Evolutionary conservation across 805 yeast genomes (phyloP), one percentile per base, ranked within the genome.

Genomic region (Candida maesae): DNA sequence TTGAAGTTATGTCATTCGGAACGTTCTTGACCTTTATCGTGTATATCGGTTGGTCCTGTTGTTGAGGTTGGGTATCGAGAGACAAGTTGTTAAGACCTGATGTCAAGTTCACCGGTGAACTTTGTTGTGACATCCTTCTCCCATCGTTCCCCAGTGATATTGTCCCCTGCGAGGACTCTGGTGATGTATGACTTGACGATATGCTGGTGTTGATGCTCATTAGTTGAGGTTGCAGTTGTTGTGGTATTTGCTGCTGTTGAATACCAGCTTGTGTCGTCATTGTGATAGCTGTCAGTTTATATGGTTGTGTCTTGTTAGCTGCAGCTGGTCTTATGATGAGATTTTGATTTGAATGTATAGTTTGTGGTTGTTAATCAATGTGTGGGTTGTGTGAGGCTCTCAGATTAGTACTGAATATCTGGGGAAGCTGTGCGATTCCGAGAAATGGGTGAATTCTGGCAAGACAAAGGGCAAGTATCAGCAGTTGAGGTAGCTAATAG

Each of bases 1-100:
- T 73, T 26, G 70, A 49, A 2, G 84, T 60, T 21, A 84, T 65
- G 61, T 84, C 88, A 4, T 62, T 50, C 8, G 95, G 93, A 11
- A 81, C 55, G 53, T 81, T 81, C 50, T 67, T 66, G 37, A 84
- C 55, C 45, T 65, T 69, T 33, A 79, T 50, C 11, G 60, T 54
- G 36, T 53, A 60, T 4, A 40, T 17, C 17, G 39, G 36, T 23
- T 36, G 42, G 4, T 21, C 20, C 4, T 36, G 39, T 5, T 30
- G 45, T 30, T 31, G 42, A 5, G 23, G 36, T 16, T 30, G 36
- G 15, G 39, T 33, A 6, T 38, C 44, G 20, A 41, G 32, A 24
- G 56, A 46, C 14, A 56, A 25, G 25, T 46, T 49, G 17, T 45
- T 51, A 14, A 56, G 34, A 19, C 32, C 43, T 6, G 52, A 42